Evolutionary conservation across 176 grass and related monocot species (phyloP).

Genomic region (Echinochloa phyllopogon): DNA sequence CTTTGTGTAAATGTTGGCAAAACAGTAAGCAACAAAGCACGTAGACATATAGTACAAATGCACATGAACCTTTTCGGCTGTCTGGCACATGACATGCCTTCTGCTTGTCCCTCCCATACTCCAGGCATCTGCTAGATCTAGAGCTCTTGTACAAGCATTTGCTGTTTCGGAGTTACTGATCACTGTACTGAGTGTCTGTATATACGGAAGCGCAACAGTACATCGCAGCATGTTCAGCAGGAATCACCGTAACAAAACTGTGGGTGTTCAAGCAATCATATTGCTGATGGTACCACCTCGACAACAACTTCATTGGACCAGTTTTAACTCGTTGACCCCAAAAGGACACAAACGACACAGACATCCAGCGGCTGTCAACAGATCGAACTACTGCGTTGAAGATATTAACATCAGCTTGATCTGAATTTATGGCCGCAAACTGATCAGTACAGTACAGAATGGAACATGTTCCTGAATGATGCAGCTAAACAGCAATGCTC

Average conservation of each 20-base stretch:
- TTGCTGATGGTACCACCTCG: not conserved
- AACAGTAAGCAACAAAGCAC: constrained; percentile 31
- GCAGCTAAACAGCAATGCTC: not conserved
- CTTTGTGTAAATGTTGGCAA: constrained; percentile 16
- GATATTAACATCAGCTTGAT: not conserved
- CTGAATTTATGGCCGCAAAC: not conserved
- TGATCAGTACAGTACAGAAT: not conserved
- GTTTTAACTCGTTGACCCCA: not conserved
- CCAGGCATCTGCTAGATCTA: constrained; percentile 7
- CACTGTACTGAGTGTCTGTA: not conserved
- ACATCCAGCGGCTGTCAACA: not conserved
- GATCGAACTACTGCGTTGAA: not conserved
- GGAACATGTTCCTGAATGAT: not conserved
- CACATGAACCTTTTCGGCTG: constrained; percentile 38
- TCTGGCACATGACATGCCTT: constrained; percentile 41
- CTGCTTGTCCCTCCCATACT: not conserved
- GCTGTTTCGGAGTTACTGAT: not conserved
- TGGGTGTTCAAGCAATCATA: not conserved
- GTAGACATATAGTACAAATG: constrained; percentile 21
- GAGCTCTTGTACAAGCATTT: not conserved
- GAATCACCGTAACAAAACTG: not conserved
- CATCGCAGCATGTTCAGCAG: not conserved
- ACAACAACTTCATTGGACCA: constrained; percentile 14
- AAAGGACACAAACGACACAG: not conserved
- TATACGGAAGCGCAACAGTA: not conserved